Conservation (phyloP, 73 alveolate species). For the Paramecium pentaurelia region DNA sequence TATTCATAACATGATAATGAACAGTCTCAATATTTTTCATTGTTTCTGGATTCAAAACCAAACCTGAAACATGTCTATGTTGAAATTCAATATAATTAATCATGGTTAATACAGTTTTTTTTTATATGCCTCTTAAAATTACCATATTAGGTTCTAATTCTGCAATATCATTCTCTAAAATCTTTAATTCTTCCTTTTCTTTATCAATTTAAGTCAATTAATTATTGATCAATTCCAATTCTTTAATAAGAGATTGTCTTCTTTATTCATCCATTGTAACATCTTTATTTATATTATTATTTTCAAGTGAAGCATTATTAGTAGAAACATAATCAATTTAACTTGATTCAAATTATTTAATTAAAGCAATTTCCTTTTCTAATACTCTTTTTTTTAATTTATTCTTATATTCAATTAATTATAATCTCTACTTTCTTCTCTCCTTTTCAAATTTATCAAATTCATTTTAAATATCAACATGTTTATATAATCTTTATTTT, state of each 20-base stretch:
- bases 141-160: slow-evolving; percentile 65
- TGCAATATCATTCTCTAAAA: slow-evolving; percentile 59
- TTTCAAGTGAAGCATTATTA: slow-evolving; percentile 33
- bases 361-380: slow-evolving; percentile 45
- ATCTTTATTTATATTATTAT: background rate
- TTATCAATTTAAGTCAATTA: slow-evolving; percentile 55
- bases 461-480: slow-evolving; percentile 70
- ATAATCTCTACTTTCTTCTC: slow-evolving; percentile 63
- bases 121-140: slow-evolving; percentile 54
- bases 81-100: slow-evolving; percentile 73
- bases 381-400: slow-evolving; percentile 60
- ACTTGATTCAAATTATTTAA: background rate
- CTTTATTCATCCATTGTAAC: slow-evolving; percentile 4
- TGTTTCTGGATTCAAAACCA: slow-evolving; percentile 73
- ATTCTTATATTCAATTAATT: slow-evolving; percentile 60
- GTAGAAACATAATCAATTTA: background rate
- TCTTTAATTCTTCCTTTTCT: slow-evolving; percentile 56
- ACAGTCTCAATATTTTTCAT: slow-evolving; percentile 69
- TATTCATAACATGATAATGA: slow-evolving; percentile 77
- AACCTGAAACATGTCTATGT: slow-evolving; percentile 72
- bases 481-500: slow-evolving; percentile 67
- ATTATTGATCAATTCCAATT: slow-evolving; percentile 30
- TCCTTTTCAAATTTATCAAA: slow-evolving; percentile 62
- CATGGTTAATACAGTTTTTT: slow-evolving; percentile 66
- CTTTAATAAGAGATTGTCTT: background rate